Evolutionary conservation across 2,329 filamentous ascomycete species (phyloP).

Genomic region (Dichotomopilus funicola): DNA sequence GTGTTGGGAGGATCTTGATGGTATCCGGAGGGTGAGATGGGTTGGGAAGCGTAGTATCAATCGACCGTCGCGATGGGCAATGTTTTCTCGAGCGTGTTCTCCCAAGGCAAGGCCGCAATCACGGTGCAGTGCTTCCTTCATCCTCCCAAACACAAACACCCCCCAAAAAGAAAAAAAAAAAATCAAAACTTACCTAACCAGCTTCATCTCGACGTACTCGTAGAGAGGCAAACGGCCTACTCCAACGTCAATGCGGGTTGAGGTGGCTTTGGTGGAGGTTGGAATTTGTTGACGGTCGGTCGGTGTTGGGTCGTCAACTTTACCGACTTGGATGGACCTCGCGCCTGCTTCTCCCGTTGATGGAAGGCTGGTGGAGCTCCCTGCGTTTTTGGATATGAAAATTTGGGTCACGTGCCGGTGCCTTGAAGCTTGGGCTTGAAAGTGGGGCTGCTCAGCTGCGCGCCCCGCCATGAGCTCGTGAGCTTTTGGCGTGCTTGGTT

Average conservation of each 20-base stretch:
- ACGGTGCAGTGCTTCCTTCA: too few relatives aligned
- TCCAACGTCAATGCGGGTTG: constrained; percentile 3
- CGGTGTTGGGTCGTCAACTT: not conserved
- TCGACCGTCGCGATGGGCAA: too few relatives aligned
- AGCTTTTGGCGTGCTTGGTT: not conserved
- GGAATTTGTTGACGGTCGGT: not conserved
- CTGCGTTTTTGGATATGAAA: constrained; percentile 5
- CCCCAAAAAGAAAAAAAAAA: constrained; percentile 18
- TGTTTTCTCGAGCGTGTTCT: too few relatives aligned
- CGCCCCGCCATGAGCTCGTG: not conserved
- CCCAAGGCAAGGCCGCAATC: too few relatives aligned
- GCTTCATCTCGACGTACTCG: constrained; percentile 68
- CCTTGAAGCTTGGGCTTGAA: not conserved
- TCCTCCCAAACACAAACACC: too few relatives aligned
- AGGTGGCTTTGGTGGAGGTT: not conserved
- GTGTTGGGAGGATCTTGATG: not conserved
- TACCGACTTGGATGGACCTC: too few relatives aligned
- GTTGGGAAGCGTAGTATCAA: too few relatives aligned
- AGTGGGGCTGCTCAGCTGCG: not conserved
- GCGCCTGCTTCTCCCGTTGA: not conserved
- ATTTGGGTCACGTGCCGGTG: constrained; percentile 10
- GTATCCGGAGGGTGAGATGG: too few relatives aligned
- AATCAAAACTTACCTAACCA: constrained; percentile 69
- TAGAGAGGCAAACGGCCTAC: constrained; percentile 5
- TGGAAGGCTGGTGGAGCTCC: constrained; percentile 3